Percentiles rank a stretch among this genome's conserved stretches.
Conservation (phyloP, 805 yeast species). For the Yarrowia deformans region DNA sequence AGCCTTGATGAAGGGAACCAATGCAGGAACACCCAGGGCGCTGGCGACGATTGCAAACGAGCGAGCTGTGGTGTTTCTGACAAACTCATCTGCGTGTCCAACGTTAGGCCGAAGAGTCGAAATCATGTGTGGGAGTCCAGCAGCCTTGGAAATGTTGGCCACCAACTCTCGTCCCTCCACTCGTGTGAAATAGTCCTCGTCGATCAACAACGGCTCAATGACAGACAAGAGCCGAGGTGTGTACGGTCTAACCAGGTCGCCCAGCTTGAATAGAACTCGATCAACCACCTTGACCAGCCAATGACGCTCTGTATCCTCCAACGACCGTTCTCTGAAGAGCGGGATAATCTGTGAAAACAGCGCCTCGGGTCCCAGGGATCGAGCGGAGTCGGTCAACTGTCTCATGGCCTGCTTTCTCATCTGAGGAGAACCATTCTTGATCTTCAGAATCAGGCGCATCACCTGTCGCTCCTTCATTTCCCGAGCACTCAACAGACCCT, state of each 20-base stretch:
- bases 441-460: slow-evolving; percentile 66
- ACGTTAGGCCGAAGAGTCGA: slow-evolving; percentile 80
- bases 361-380: slow-evolving; percentile 69
- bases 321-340: slow-evolving; percentile 68
- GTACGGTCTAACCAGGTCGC: slow-evolving; percentile 70
- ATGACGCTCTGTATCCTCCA: slow-evolving; percentile 86
- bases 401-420: slow-evolving; percentile 74
- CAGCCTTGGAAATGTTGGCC: slow-evolving; percentile 75
- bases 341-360: slow-evolving; percentile 79
- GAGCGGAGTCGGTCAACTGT: slow-evolving; percentile 67
- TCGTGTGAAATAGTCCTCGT: slow-evolving; percentile 77
- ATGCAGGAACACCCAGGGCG: slow-evolving; percentile 72
- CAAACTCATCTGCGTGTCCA: slow-evolving; percentile 81
- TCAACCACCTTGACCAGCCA: slow-evolving; percentile 77
- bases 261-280: slow-evolving; percentile 70
- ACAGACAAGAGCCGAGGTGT: slow-evolving; percentile 76
- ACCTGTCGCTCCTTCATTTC: slow-evolving; percentile 68
- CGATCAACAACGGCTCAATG: slow-evolving; percentile 78
- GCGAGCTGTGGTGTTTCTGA: slow-evolving; percentile 76
- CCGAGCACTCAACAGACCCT: slow-evolving; percentile 54
- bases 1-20: slow-evolving; percentile 83
- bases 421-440: slow-evolving; percentile 79
- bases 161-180: slow-evolving; percentile 81
- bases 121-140: slow-evolving; percentile 83
- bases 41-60: slow-evolving; percentile 84